A percentile compares a stretch with the other conserved stretches of the same genome.
Evolutionary conservation across 208 protist species (phyloP).

Genomic region (Strigomonas culicis): DNA sequence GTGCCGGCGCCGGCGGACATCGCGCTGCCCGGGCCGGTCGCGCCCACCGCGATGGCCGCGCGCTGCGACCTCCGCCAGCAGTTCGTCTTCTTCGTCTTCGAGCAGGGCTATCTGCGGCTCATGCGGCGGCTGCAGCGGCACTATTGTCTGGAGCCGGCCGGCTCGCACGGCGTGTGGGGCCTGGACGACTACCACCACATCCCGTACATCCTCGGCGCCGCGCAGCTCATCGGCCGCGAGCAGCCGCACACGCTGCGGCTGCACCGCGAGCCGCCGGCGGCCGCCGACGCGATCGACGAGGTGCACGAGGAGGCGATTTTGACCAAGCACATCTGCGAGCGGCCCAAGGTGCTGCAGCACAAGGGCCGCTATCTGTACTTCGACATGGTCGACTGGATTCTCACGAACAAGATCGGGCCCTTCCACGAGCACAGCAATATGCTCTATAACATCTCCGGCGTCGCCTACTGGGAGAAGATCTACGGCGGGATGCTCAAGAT

Average conservation of each 20-base stretch:
- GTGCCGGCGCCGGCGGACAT: slow-evolving; percentile 1
- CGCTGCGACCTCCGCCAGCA: slow-evolving; percentile 46
- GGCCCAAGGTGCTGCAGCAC: slow-evolving; percentile 24
- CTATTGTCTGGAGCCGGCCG: slow-evolving; percentile 96
- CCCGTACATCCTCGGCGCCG: slow-evolving; percentile 95
- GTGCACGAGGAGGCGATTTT: slow-evolving; percentile 73
- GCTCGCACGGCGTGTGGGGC: slow-evolving; percentile 98
- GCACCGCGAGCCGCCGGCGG: slow-evolving; percentile 16
- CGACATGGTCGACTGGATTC: slow-evolving; percentile 75
- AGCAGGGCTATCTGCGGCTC: slow-evolving; percentile 91
- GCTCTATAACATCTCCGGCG: slow-evolving; percentile 90
- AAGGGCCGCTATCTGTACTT: slow-evolving; percentile 66
- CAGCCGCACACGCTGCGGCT: slow-evolving; percentile 6
- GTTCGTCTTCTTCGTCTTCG: slow-evolving; percentile 89
- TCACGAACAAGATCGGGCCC: slow-evolving; percentile 81
- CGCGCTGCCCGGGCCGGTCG: slow-evolving; percentile 9
- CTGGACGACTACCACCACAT: slow-evolving; percentile 99
- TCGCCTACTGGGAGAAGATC: slow-evolving; percentile 88
- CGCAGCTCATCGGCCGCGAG: slow-evolving; percentile 91
- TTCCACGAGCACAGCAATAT: slow-evolving; percentile 94
- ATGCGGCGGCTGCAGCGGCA: slow-evolving; percentile 83
- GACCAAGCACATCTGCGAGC: slow-evolving; percentile 59
- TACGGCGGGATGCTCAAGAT: slow-evolving; percentile 93
- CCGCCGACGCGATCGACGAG: not conserved
- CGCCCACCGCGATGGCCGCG: slow-evolving; percentile 29